Conservation (phyloP, 495 filamentous ascomycete species). For the Hypomontagnella monticulosa region DNA sequence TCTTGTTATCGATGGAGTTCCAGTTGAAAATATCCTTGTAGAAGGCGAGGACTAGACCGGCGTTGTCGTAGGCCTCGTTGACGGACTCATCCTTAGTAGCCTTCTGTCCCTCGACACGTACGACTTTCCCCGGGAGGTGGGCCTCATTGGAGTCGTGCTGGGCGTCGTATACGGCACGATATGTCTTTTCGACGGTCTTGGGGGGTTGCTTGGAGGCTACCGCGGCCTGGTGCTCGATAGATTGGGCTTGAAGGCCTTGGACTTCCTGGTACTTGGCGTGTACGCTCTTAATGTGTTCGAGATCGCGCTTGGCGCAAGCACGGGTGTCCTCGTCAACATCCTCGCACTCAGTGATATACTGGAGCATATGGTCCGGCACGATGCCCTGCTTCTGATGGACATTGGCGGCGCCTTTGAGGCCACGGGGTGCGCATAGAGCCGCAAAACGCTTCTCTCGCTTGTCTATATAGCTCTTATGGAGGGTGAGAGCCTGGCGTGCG, state of each 20-base stretch:
- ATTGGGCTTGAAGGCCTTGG: slow-evolving; percentile 34
- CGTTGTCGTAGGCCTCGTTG: slow-evolving; percentile 55
- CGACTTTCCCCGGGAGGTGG: slow-evolving; percentile 48
- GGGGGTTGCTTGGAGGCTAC: slow-evolving; percentile 14
- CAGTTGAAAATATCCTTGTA: slow-evolving; percentile 55
- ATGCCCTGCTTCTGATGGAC: slow-evolving; percentile 38
- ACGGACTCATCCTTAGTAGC: slow-evolving; percentile 43
- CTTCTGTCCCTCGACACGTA: slow-evolving; percentile 54
- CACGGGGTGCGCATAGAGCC: slow-evolving; percentile 44
- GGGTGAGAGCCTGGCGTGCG: slow-evolving; percentile 42
- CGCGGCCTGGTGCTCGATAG: slow-evolving; percentile 14
- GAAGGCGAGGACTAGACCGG: slow-evolving; percentile 54
- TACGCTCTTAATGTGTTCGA: slow-evolving; percentile 45
- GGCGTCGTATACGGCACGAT: slow-evolving; percentile 53
- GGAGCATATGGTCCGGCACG: slow-evolving; percentile 51
- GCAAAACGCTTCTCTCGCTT: slow-evolving; percentile 46
- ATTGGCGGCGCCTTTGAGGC: slow-evolving; percentile 19
- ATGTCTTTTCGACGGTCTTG: slow-evolving; percentile 37
- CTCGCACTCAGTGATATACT: slow-evolving; percentile 48
- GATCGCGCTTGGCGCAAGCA: slow-evolving; percentile 45
- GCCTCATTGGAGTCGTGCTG: slow-evolving; percentile 45
- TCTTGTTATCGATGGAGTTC: slow-evolving; percentile 57
- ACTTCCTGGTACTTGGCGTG: slow-evolving; percentile 45
- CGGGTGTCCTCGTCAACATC: slow-evolving; percentile 51
- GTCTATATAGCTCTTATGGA: slow-evolving; percentile 35